phyloP scores from a whole-genome alignment of 2,329 filamentous ascomycete species.

The Raffaelea ambrosiae region DNA sequence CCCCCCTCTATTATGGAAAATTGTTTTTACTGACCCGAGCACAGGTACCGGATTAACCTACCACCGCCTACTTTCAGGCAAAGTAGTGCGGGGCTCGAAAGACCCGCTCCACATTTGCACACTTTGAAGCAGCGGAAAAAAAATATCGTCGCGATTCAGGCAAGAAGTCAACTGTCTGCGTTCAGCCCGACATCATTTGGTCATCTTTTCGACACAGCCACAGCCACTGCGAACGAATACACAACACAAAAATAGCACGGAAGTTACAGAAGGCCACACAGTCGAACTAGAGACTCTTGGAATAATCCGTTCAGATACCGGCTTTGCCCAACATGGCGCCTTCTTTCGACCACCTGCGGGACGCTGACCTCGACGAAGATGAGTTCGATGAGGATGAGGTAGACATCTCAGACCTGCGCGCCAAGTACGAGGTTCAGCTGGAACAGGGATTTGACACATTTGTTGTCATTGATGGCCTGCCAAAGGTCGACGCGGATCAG shows the following conservation, averaged over 20 bases:
- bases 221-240: no score
- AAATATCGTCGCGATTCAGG: conserved; percentile 9
- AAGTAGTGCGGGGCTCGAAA: conserved; percentile 4
- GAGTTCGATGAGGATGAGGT: conserved; percentile 88
- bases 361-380: conserved; percentile 79
- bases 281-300: no score
- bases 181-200: no score
- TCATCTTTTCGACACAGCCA: no score
- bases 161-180: no score
- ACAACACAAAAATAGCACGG: no score
- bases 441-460: conserved; percentile 96
- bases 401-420: conserved; percentile 87
- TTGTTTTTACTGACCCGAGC: background rate
- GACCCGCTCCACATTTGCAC: conserved; percentile 11
- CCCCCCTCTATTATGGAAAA: background rate
- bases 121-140: conserved; percentile 6
- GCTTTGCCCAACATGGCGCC: conserved; percentile 67
- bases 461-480: conserved; percentile 90
- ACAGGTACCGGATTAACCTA: conserved; percentile 1
- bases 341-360: conserved; percentile 85
- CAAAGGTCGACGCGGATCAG: conserved; percentile 79
- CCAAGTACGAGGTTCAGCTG: conserved; percentile 91
- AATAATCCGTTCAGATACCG: no score
- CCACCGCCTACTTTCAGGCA: no score
- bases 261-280: no score